A percentile compares a stretch with the other conserved stretches of the same genome.
phyloP scores from a whole-genome alignment of 176 grass and related monocot genomes.

The Urochloa ruziziensis region DNA sequence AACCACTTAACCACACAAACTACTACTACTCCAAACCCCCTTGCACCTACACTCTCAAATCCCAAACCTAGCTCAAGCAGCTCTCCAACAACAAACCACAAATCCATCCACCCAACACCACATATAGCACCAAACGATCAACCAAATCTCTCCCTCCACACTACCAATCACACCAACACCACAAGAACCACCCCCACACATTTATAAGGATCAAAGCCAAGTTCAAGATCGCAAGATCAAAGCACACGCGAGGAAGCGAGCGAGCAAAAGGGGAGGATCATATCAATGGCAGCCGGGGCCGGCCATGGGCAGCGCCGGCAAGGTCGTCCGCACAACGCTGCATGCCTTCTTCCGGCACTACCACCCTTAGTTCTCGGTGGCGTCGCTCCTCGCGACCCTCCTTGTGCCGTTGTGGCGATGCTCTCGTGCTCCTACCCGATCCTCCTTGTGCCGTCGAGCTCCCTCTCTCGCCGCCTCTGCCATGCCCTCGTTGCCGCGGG shows the following conservation, averaged over 20 bases:
- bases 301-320: constrained; percentile 59
- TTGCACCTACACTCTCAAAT: not conserved
- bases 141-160: not conserved
- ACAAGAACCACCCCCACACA: not conserved
- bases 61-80: not conserved
- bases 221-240: not conserved
- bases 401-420: constrained; percentile 55
- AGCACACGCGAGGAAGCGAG: too few relatives aligned
- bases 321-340: constrained; percentile 59
- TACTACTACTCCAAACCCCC: not conserved
- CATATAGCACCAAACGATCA: not conserved
- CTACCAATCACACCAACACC: not conserved
- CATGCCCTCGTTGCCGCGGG: constrained; percentile 56
- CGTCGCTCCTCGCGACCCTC: constrained; percentile 71
- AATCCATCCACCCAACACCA: not conserved
- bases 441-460: not conserved
- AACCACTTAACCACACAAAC: not conserved
- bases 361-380: constrained; percentile 49
- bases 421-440: constrained; percentile 51
- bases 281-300: too few relatives aligned
- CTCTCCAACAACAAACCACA: not conserved
- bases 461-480: constrained; percentile 51
- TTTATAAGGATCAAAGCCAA: not conserved
- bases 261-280: not conserved
- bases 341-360: constrained; percentile 81